phyloP scores from a whole-genome alignment of 2,329 filamentous ascomycete species.

The Venturiaceae sp. region DNA sequence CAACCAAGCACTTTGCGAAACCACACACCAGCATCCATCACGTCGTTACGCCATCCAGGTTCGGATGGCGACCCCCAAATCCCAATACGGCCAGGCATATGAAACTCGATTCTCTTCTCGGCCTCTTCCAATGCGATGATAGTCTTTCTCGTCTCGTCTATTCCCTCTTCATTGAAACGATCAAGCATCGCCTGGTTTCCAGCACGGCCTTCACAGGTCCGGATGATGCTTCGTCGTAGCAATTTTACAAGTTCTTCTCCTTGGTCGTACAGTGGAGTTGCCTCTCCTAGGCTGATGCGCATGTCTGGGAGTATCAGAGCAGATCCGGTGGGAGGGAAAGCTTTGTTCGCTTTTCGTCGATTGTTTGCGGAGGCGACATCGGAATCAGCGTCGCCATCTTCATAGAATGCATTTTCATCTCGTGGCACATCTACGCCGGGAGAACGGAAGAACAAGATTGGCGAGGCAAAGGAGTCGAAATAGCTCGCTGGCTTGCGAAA shows the following conservation, averaged over 20 bases:
- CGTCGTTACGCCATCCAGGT: neutral
- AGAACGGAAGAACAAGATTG: constrained; percentile 40
- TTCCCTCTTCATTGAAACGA: neutral
- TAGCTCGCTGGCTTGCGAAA: constrained; percentile 33
- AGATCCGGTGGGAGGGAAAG: constrained; percentile 31
- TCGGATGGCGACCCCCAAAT: constrained; percentile 8
- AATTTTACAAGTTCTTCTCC: constrained; percentile 28
- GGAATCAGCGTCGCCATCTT: neutral
- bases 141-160: constrained; percentile 1
- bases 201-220: constrained; percentile 12
- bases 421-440: constrained; percentile 19
- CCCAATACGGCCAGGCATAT: constrained; percentile 3
- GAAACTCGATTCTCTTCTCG: constrained; percentile 9
- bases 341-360: constrained; percentile 19
- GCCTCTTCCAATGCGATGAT: constrained; percentile 10
- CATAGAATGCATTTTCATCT: neutral
- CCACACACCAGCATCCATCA: constrained; percentile 10
- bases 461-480: constrained; percentile 41
- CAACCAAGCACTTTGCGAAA: constrained; percentile 9
- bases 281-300: constrained; percentile 26
- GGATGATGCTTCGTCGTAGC: constrained; percentile 28
- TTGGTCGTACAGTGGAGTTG: constrained; percentile 29
- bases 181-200: neutral
- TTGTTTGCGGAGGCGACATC: neutral
- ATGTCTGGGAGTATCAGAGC: constrained; percentile 30